Evolutionary conservation across 2,329 filamentous ascomycete genomes (phyloP), one percentile per base, ranked within the genome.

Genomic region (Fusarium papillatum): DNA sequence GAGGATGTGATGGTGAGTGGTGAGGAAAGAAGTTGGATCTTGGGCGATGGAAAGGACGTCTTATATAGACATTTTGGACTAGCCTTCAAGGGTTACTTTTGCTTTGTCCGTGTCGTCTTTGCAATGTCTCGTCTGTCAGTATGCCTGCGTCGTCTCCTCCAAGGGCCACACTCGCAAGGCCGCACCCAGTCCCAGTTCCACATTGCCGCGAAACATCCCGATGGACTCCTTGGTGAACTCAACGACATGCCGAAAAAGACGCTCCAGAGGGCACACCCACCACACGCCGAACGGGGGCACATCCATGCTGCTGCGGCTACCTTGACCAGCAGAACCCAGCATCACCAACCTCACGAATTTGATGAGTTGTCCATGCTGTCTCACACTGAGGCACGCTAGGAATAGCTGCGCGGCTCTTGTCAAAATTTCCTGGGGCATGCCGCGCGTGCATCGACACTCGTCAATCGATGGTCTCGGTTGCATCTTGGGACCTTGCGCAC

Each of bases 331-430:
- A 69, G 64, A 60, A 74, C 53, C 70, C 63, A 62, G 64, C 66
- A 75, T 59, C 59, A 55, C 68, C 63, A 69, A 57, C 72, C 71
- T 74, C 67, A 69, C 57, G 46, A 34, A 43, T 67, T 66, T 77
- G 74, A 79, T 79, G 77, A 72, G 77, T 66, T 79, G 74, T 79
- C 70, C 71, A 72, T 68, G 68, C 62, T 67, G 77, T 78, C 77
- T 79, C 77, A 78, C 72, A 53, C 48, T 72, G 76, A 74, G 53
- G 72, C 66, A 76, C 76, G 72, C 76, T 70, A 74, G 55, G 61
- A 24, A 55, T 50, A 41, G 38, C 61, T 67, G 68, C 63, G 66
- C 64, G 70, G 73, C 43, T 75, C 66, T 76, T 62, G 62, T 69
- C 60, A 38, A 34, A 36, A 29, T 72, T 75, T 57, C 62, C 69